These are phyloP conservation scores for Quercus berberidifolia DNA, from an alignment of 306 rosid genomes.

Conservation along the genomic window DNA sequence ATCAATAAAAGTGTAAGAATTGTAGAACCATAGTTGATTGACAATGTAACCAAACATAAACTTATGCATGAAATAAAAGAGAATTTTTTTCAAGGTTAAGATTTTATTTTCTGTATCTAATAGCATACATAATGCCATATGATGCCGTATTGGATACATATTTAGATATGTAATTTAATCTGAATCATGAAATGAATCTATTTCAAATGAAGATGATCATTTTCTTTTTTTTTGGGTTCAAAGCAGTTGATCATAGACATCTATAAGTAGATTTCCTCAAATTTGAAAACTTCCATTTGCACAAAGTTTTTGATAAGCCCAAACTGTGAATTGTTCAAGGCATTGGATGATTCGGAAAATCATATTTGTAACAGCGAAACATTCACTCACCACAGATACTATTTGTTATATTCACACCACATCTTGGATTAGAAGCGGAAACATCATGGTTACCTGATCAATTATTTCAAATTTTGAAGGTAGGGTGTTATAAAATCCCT, in stretches of 20 bases:
- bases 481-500: conserved; percentile 60
- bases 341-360: too few species aligned
- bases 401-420: not conserved
- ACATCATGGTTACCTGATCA: conserved; percentile 63
- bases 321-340: not conserved
- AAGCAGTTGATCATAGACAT: not conserved
- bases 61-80: not conserved
- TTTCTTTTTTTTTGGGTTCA: not conserved
- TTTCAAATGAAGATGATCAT: too few species aligned
- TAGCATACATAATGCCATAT: too few species aligned
- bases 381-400: not conserved
- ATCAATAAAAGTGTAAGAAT: not conserved
- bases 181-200: too few species aligned
- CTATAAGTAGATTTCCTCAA: not conserved
- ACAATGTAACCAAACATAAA: not conserved
- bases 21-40: too few species aligned
- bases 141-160: too few species aligned
- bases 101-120: not conserved
- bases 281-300: not conserved
- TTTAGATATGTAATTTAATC: too few species aligned
- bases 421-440: not conserved
- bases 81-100: not conserved
- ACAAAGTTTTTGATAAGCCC: too few species aligned
- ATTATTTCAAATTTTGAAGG: conserved; percentile 88
- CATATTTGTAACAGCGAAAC: too few species aligned